Conservation (phyloP, 1,284 basidiomycete species). For the Puccinia horiana region DNA sequence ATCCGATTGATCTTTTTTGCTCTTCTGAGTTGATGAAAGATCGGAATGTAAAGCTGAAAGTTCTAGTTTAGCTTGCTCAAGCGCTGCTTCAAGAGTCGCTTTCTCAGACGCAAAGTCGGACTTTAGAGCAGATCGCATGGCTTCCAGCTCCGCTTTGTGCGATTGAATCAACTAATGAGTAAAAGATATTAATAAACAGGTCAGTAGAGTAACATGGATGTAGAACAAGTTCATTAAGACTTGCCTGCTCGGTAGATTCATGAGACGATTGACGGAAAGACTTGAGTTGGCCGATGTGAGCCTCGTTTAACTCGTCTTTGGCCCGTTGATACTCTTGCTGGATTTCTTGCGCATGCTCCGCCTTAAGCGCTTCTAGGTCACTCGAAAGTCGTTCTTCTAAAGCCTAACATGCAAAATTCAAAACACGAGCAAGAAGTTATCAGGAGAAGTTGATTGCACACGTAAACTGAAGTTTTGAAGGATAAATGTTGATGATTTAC, state of each 20-base stretch:
- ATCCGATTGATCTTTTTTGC: conserved; percentile 21
- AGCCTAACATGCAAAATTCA: conserved; percentile 5
- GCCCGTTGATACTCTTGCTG: conserved; percentile 35
- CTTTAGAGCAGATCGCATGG: conserved; percentile 21
- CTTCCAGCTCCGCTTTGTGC: conserved; percentile 37
- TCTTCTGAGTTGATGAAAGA: conserved; percentile 16
- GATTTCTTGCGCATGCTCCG: conserved; percentile 19
- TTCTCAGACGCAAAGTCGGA: conserved; percentile 44
- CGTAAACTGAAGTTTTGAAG: neutral
- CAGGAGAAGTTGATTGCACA: neutral
- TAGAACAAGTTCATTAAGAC: neutral
- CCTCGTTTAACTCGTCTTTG: conserved; percentile 36
- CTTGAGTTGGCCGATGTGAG: conserved; percentile 39
- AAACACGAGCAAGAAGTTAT: neutral
- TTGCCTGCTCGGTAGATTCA: conserved; percentile 41
- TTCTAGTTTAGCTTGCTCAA: conserved; percentile 37
- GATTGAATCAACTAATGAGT: conserved; percentile 24
- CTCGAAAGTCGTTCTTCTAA: conserved; percentile 20
- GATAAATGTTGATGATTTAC: conserved; percentile 2
- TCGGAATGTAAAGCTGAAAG: conserved; percentile 34
- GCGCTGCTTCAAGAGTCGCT: conserved; percentile 29
- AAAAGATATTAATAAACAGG: neutral
- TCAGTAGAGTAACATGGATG: neutral
- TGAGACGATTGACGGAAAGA: conserved; percentile 36
- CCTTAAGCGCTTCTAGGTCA: conserved; percentile 24